A percentile compares a stretch with the other conserved stretches of the same genome.
These are phyloP conservation scores for Picochlorum sp. DNA, from an alignment of 139 green algal genomes.

Conservation along the genomic window DNA sequence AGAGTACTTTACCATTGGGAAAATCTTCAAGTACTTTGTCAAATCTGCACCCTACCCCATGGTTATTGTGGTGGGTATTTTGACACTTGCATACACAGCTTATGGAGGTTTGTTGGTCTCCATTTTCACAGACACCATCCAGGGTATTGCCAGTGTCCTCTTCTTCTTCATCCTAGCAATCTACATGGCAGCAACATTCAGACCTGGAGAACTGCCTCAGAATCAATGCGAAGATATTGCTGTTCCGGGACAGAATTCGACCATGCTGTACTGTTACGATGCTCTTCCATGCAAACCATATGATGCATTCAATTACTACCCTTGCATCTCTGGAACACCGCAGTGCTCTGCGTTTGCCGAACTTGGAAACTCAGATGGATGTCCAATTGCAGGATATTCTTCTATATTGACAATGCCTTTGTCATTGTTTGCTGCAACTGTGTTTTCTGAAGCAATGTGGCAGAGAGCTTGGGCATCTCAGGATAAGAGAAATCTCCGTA, in stretches of 20 bases:
- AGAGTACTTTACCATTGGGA: conserved; percentile 60
- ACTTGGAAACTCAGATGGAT: conserved; percentile 1
- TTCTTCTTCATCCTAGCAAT: conserved; percentile 51
- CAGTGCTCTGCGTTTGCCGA: conserved; percentile 9
- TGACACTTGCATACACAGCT: conserved; percentile 54
- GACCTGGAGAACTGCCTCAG: conserved; percentile 26
- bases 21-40: conserved; percentile 55
- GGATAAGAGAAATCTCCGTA: conserved; percentile 13
- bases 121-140: conserved; percentile 70
- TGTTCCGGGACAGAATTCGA: no score
- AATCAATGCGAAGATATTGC: no score
- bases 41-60: conserved; percentile 46
- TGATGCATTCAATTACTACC: neutral
- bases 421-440: conserved; percentile 56
- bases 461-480: conserved; percentile 58
- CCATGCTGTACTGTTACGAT: neutral
- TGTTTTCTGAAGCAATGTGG: conserved; percentile 78
- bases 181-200: conserved; percentile 59
- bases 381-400: conserved; percentile 34
- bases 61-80: conserved; percentile 54
- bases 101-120: conserved; percentile 61
- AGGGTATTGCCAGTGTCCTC: conserved; percentile 40
- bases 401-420: conserved; percentile 60
- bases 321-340: conserved; percentile 1
- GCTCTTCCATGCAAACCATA: conserved; percentile 35